Percentiles rank a stretch among this genome's conserved stretches.
phyloP scores from a whole-genome alignment of 129 eudicot species.

The Artemisia argyi region DNA sequence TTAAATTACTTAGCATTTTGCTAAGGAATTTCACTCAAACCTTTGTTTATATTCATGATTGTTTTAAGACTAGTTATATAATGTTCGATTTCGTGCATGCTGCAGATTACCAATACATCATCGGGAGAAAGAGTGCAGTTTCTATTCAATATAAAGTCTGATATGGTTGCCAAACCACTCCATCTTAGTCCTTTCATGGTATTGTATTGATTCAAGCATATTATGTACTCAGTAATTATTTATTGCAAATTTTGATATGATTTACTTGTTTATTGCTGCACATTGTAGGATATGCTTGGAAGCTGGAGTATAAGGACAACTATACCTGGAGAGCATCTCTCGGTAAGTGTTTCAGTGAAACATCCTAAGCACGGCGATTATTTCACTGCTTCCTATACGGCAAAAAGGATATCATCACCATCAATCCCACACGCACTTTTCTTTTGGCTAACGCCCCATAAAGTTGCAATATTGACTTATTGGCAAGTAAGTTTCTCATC shows the following conservation, averaged over 20 bases:
- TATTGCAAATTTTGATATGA: too few species aligned
- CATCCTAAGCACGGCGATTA: slow-evolving; percentile 84
- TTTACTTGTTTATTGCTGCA: not conserved
- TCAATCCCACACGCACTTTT: slow-evolving; percentile 49
- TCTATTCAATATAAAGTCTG: slow-evolving; percentile 67
- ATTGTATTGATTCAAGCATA: too few species aligned
- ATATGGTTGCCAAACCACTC: slow-evolving; percentile 81
- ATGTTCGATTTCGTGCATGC: too few species aligned
- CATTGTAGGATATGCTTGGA: slow-evolving; percentile 82
- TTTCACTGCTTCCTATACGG: slow-evolving; percentile 79
- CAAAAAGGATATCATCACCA: slow-evolving; percentile 52
- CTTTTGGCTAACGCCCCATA: slow-evolving; percentile 95
- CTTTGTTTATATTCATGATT: not conserved
- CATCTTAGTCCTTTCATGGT: slow-evolving; percentile 99
- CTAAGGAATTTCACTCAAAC: not conserved
- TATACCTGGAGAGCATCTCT: slow-evolving; percentile 66
- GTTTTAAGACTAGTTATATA: too few species aligned
- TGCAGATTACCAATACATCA: slow-evolving; percentile 91
- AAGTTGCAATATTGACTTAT: slow-evolving; percentile 87
- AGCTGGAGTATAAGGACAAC: slow-evolving; percentile 75
- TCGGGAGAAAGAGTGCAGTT: slow-evolving; percentile 95
- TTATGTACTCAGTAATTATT: too few species aligned
- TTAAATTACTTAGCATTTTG: not conserved
- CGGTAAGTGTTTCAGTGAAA: slow-evolving; percentile 62
- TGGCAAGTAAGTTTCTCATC: slow-evolving; percentile 69